A percentile compares a stretch with the other conserved stretches of the same genome.
Conservation (phyloP, 2,329 filamentous ascomycete species). For the Pseudonectria foliicola region DNA sequence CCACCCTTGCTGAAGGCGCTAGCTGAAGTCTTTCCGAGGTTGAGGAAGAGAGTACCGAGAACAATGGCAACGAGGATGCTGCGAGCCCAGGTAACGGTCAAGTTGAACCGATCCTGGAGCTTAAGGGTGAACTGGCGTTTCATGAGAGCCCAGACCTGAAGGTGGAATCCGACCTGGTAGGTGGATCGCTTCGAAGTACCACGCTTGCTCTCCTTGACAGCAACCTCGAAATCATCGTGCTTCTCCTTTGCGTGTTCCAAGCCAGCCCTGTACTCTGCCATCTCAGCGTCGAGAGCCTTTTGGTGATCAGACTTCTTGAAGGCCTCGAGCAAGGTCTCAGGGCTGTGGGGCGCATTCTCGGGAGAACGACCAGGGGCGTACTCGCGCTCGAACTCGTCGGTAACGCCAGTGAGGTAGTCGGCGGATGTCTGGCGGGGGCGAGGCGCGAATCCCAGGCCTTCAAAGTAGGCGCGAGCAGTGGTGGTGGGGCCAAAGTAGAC, state of each 20-base stretch:
- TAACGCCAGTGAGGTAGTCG: conserved; percentile 76
- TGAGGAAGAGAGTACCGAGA: conserved; percentile 70
- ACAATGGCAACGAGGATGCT: conserved; percentile 69
- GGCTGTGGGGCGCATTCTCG: conserved; percentile 60
- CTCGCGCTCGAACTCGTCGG: conserved; percentile 74
- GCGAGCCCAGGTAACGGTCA: conserved; percentile 63
- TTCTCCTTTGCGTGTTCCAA: conserved; percentile 59
- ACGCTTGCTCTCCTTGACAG: conserved; percentile 72
- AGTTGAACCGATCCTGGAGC: conserved; percentile 76
- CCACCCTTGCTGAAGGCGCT: conserved; percentile 77
- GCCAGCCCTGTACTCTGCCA: conserved; percentile 58
- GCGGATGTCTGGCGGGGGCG: conserved; percentile 73
- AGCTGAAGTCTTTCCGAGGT: conserved; percentile 57
- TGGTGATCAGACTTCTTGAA: conserved; percentile 60
- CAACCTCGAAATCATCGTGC: conserved; percentile 68
- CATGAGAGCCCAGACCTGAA: conserved; percentile 77
- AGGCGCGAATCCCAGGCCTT: conserved; percentile 65
- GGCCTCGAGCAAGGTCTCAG: conserved; percentile 60
- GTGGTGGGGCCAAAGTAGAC: conserved; percentile 66
- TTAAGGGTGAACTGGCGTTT: conserved; percentile 80
- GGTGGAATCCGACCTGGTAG: conserved; percentile 75
- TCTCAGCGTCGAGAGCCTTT: conserved; percentile 53
- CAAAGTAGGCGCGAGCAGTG: conserved; percentile 68
- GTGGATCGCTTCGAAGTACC: conserved; percentile 67
- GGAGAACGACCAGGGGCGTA: conserved; percentile 62